phyloP scores from a whole-genome alignment of 768 basidiomycete genomes.

The Tricholoma matsutake region DNA sequence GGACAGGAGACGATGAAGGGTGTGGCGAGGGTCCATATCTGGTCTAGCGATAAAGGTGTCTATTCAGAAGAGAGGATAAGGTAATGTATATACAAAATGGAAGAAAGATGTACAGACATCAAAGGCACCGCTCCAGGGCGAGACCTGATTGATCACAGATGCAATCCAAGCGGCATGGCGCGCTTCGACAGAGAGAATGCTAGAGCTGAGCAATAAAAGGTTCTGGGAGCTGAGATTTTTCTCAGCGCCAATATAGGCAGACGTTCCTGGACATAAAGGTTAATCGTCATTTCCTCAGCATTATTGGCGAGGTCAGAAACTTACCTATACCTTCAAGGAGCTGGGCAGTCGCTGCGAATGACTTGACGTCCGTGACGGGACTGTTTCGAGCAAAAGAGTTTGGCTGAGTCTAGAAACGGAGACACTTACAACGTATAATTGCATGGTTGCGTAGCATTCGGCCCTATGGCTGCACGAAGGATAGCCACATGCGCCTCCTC shows the following conservation, averaged over 20 bases:
- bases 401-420: not conserved
- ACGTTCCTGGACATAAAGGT: slow-evolving; percentile 22
- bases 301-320: not conserved
- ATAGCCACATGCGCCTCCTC: slow-evolving; percentile 50
- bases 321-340: slow-evolving; percentile 54
- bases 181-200: slow-evolving; percentile 57
- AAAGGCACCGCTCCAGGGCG: slow-evolving; percentile 50
- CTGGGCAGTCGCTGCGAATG: slow-evolving; percentile 49
- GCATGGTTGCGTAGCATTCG: slow-evolving; percentile 51
- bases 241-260: slow-evolving; percentile 57
- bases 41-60: slow-evolving; percentile 14
- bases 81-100: slow-evolving; percentile 14
- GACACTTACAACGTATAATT: slow-evolving; percentile 53
- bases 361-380: slow-evolving; percentile 46
- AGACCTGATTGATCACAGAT: slow-evolving; percentile 37
- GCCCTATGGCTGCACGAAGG: slow-evolving; percentile 37
- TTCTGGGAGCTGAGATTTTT: slow-evolving; percentile 41
- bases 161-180: slow-evolving; percentile 57
- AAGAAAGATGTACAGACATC: slow-evolving; percentile 32
- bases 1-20: slow-evolving; percentile 56
- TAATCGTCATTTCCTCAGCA: not conserved
- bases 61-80: not conserved
- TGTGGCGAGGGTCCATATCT: slow-evolving; percentile 37
- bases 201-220: slow-evolving; percentile 52
- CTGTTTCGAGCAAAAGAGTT: slow-evolving; percentile 17